Evolutionary conservation across 1,284 basidiomycete genomes (phyloP).

Genomic region (Inonotus obliquus): DNA sequence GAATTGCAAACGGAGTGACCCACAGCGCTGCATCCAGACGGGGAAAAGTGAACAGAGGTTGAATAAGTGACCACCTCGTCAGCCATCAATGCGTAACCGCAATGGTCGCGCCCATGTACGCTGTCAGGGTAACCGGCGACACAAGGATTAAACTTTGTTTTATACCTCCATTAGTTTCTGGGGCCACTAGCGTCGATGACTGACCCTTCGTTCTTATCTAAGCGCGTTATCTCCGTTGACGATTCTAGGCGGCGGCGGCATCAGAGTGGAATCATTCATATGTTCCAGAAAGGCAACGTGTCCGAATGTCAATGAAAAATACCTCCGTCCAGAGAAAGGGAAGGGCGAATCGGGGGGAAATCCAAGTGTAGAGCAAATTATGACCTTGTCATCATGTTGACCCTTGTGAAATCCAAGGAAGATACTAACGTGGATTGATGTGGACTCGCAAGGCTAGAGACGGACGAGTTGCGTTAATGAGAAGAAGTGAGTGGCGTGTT

Average conservation of each 20-base stretch:
- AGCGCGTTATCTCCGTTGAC: not conserved
- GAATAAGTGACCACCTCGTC: no score
- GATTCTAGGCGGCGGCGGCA: not conserved
- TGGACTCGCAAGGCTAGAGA: not conserved
- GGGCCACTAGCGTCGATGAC: not conserved
- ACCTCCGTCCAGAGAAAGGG: not conserved
- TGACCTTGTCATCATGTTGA: not conserved
- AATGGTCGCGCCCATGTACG: no score
- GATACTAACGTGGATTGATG: not conserved
- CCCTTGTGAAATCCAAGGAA: not conserved
- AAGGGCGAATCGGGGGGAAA: not conserved
- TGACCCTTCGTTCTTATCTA: not conserved
- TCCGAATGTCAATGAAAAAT: not conserved
- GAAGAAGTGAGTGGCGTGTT: not conserved
- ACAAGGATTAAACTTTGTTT: no score
- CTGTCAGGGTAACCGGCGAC: no score
- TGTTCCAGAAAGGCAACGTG: not conserved
- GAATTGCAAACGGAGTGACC: no score
- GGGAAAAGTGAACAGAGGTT: no score
- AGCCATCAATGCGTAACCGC: no score
- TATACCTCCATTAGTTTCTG: not conserved
- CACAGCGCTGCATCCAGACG: no score
- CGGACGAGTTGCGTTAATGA: not conserved
- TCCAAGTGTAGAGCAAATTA: not conserved
- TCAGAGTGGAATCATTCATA: not conserved